Conservation (phyloP, 176 grass and related monocot genomes). For the Oryza brachyantha region DNA sequence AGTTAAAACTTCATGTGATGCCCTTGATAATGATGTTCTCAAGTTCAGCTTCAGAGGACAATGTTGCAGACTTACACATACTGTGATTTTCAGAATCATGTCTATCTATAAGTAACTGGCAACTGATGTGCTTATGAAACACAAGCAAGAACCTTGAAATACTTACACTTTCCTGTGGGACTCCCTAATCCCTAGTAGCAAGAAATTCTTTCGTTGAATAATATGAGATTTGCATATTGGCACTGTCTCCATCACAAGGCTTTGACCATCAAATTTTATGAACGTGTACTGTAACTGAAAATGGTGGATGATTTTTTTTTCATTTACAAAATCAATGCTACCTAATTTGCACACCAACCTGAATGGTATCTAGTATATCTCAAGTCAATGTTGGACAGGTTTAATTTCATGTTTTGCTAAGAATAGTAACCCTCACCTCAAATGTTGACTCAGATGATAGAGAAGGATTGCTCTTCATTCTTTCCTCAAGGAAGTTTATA, state of each 20-base stretch:
- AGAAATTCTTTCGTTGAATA: neutral
- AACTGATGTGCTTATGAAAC: neutral
- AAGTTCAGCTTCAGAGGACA: neutral
- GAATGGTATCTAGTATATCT: neutral
- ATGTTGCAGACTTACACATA: neutral
- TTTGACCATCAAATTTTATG: neutral
- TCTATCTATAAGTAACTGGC: neutral
- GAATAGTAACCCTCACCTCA: slow-evolving; percentile 5
- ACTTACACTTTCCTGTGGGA: neutral
- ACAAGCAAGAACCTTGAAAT: neutral
- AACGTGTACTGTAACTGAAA: too few species aligned
- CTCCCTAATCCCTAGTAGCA: neutral
- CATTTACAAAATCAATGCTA: neutral
- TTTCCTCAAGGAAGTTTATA: slow-evolving; percentile 54
- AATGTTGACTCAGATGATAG: slow-evolving; percentile 32
- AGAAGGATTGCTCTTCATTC: slow-evolving; percentile 37
- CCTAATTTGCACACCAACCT: neutral
- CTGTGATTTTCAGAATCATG: neutral
- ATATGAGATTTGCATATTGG: neutral
- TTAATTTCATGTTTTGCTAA: neutral
- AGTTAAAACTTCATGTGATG: too few species aligned
- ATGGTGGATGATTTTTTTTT: too few species aligned
- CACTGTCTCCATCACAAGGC: neutral
- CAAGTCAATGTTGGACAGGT: neutral
- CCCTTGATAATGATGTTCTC: neutral